Conservation (phyloP, 2,329 filamentous ascomycete species). For the Passalora sequoiae region DNA sequence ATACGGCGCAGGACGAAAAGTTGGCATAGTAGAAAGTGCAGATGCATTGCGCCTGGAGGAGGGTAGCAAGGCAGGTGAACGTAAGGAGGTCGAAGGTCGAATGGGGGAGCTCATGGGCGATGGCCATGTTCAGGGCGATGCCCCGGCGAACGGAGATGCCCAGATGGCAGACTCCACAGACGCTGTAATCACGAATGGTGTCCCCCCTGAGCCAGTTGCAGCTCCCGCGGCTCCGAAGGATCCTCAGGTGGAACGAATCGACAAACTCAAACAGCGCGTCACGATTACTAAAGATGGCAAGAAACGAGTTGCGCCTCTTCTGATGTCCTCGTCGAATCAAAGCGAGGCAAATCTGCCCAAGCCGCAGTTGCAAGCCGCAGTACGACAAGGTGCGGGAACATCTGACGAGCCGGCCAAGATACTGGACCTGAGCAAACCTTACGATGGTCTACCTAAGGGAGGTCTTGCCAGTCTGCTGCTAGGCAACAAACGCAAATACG, state of each 20-base stretch:
- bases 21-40: conserved; percentile 87
- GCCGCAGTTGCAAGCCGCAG: conserved; percentile 76
- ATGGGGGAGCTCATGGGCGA: conserved; percentile 99
- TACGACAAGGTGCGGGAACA: conserved; percentile 51
- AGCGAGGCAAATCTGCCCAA: conserved; percentile 85
- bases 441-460: conserved; percentile 85
- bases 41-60: conserved; percentile 84
- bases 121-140: conserved; percentile 52
- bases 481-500: conserved; percentile 86
- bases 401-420: conserved; percentile 50
- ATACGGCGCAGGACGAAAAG: conserved; percentile 81
- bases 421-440: conserved; percentile 86
- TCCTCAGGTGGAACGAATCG: conserved; percentile 55
- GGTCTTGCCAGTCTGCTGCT: conserved; percentile 80
- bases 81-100: conserved; percentile 81
- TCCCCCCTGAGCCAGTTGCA: conserved; percentile 38
- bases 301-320: conserved; percentile 85
- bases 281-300: conserved; percentile 96
- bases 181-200: conserved; percentile 18
- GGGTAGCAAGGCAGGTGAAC: conserved; percentile 78
- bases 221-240: conserved; percentile 40
- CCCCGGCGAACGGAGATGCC: conserved; percentile 33
- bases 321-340: conserved; percentile 78
- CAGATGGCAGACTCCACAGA: conserved; percentile 41
- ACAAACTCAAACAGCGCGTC: conserved; percentile 79